Base-by-base conservation (phyloP, 495 filamentous ascomycete genomes). In the Penicillium chermesinum region DNA sequence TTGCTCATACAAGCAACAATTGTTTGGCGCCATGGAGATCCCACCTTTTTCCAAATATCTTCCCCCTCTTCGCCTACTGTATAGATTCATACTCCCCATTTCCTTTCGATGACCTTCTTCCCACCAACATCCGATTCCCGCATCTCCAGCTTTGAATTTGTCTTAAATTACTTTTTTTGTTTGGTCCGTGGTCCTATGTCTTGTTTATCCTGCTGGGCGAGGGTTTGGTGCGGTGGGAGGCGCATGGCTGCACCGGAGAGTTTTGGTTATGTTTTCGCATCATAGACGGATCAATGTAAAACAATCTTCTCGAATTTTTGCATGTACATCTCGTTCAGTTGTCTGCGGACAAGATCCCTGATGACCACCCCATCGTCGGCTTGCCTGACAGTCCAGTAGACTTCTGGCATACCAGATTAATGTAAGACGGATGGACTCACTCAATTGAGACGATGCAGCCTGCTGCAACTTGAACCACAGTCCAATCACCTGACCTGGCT, bases 211-310 rank as follows among this genome's bases (percentile, higher is more conserved):
- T 61, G 48, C 38, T 52, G 46, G 38, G 46, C 30, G 45, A 59
- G 30, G 54, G 46, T 53, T 58, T 47, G 22, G 50, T 42, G 43
- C 51, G 46, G 57, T 51, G 38, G 48, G 36, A 54, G 49, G 42
- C 53, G 64, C 53, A 59, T 62, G 69, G 61, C 56, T 57, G 53
- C 50, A 55, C 53, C 50, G 60, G 62, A 58, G 59, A 61, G 60
- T 46, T 61, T 50, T 62, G 64, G 55, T 63, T 63, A 45, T 62
- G 48, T 57, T 64, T 62, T 66, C 55, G 58, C 66, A 66, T 69
- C 61, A 71, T 73, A 72, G 67, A 72, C 59, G 64, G 64, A 65
- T 59, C 63, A 69, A 70, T 73, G 68, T 70, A 71, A 70, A 70
- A 70, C 64, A 69, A 15, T 49, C 50, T 63, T 57, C 58, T 61